phyloP scores from a whole-genome alignment of 2,329 filamentous ascomycete species.

The Pseudogymnoascus sp. region DNA sequence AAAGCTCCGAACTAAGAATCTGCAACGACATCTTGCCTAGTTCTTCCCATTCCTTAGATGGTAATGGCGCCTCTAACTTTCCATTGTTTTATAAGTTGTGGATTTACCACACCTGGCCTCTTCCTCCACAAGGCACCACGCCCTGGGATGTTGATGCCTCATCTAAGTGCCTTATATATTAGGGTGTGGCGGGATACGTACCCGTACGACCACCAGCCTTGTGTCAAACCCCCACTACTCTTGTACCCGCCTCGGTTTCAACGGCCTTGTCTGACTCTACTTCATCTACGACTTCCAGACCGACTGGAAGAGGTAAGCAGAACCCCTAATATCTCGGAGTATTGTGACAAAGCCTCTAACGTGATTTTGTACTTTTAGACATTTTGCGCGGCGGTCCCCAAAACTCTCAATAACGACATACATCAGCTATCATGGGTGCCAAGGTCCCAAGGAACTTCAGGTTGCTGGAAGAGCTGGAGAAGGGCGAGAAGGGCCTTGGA shows the following conservation, averaged over 20 bases:
- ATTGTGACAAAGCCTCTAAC: neutral
- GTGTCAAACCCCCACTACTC: conserved; percentile 6
- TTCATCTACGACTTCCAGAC: neutral
- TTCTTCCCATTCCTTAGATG: conserved; percentile 6
- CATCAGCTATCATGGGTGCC: conserved; percentile 34
- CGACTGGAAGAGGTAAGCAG: neutral
- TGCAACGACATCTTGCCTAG: conserved; percentile 68
- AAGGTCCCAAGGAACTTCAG: conserved; percentile 95
- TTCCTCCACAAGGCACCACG: neutral
- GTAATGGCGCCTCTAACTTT: conserved; percentile 4
- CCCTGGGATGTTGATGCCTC: neutral
- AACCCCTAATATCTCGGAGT: neutral
- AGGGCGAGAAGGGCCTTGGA: conserved; percentile 94
- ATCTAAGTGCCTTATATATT: neutral
- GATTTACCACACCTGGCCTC: conserved; percentile 2
- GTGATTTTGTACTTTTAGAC: neutral
- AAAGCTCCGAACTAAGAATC: conserved; percentile 78
- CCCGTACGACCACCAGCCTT: neutral
- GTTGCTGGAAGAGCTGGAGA: conserved; percentile 93
- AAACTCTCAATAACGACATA: neutral
- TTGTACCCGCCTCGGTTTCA: conserved; percentile 7
- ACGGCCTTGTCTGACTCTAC: conserved; percentile 5
- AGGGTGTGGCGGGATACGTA: neutral
- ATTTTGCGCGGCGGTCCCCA: neutral
- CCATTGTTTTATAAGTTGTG: conserved; percentile 3